These are phyloP conservation scores for Scheffersomyces quercinus DNA, from an alignment of 1,139 yeast species.

Conservation along the genomic window DNA sequence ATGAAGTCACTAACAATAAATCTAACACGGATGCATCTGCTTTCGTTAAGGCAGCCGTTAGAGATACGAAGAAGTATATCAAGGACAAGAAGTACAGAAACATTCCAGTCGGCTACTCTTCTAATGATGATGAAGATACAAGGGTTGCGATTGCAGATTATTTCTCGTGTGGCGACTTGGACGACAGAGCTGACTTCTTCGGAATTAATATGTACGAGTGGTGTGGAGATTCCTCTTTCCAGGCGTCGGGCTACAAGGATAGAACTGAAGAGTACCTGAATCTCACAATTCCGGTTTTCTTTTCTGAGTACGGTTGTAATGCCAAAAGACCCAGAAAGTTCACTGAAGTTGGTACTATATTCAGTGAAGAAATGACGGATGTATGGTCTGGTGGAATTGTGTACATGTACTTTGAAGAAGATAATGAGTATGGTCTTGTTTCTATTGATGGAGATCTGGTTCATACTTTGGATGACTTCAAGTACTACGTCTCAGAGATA, in stretches of 20 bases:
- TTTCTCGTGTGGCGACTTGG: conserved; percentile 72
- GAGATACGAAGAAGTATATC: conserved; percentile 80
- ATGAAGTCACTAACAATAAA: conserved; percentile 80
- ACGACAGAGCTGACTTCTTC: conserved; percentile 76
- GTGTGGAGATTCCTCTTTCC: conserved; percentile 78
- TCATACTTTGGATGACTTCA: conserved; percentile 53
- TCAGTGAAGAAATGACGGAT: conserved; percentile 45
- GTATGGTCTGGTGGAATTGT: conserved; percentile 65
- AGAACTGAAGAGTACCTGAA: conserved; percentile 72
- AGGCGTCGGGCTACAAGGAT: conserved; percentile 67
- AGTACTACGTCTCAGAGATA: conserved; percentile 53
- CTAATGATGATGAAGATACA: conserved; percentile 76
- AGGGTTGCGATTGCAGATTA: conserved; percentile 76
- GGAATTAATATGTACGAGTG: conserved; percentile 96
- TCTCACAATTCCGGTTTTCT: conserved; percentile 78
- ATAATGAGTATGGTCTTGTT: conserved; percentile 69
- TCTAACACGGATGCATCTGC: conserved; percentile 79
- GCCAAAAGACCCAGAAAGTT: conserved; percentile 64
- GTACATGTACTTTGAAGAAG: conserved; percentile 73
- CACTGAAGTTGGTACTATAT: conserved; percentile 66
- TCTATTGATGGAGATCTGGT: conserved; percentile 44
- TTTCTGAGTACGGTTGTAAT: conserved; percentile 95
- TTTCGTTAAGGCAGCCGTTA: conserved; percentile 84
- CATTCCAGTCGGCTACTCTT: conserved; percentile 88
- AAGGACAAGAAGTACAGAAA: conserved; percentile 61